Base-by-base conservation (phyloP, 78 protist species). In the Andalucia godoyi region DNA sequence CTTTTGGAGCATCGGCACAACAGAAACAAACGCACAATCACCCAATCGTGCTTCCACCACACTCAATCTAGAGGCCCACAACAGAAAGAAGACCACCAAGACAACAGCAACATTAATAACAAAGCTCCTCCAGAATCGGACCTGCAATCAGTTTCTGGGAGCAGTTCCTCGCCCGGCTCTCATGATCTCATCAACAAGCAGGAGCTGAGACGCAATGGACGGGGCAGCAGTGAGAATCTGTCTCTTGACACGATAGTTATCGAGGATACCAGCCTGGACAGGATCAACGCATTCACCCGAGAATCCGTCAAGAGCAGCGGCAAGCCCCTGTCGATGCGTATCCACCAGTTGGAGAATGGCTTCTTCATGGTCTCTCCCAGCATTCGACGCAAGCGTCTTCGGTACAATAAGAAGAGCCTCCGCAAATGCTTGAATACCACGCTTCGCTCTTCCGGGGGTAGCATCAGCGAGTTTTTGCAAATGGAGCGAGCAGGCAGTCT, bases 181-280 rank as follows among this genome's bases (percentile, higher is more conserved):
- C 57, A 97, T 84, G 61, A 97, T 81, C 85, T 95, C 99, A 41
- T 97, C 99, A 25, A 95, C 97, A 27, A 93, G 82, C 25, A 97
- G 71, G 2, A 97, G 67, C 79, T 95, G 93, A 47, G 89, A 25
- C 32, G 97, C 85, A 60, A 95, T 90, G 38, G 83, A 37, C 21
- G 90, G 76, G 47, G 70, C 34, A 6, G 67, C 51, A 50, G 85
- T 42, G 37, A 94, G 64, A 29, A 94, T 38, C 74, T 93, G 98
- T 25, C 74, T 40, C 90, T 94, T 93, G 51, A 95, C 99, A 49
- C 80, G 45, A 66, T 61, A 87, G 90, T 92, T 93, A 81, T 98
- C 99, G 53, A 33, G 78, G 33, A 98, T 66, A 49, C 98, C 99
- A n/a, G 45, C 85, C 23, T 5, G 75, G 9, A n/a, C 71, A 8